Conservation (phyloP, 768 basidiomycete species). For the Boletus coccyginus region DNA sequence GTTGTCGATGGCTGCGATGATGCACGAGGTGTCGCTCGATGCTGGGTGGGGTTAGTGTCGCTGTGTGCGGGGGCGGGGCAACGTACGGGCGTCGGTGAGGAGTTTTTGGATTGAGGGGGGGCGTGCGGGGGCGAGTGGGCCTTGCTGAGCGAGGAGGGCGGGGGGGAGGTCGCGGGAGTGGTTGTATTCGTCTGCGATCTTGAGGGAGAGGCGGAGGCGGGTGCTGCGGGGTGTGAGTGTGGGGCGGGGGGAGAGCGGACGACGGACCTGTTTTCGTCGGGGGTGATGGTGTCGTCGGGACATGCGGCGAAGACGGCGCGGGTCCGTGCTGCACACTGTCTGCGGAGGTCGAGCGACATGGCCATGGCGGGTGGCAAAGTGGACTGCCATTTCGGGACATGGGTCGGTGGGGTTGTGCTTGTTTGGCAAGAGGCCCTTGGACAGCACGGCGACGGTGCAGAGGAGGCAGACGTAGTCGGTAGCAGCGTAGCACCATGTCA, state of each 20-base stretch:
- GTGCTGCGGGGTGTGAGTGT: slow-evolving; percentile 34
- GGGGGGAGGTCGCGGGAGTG: slow-evolving; percentile 84
- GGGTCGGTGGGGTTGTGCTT: slow-evolving; percentile 9
- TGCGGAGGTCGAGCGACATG: slow-evolving; percentile 58
- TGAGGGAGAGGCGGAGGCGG: slow-evolving; percentile 73
- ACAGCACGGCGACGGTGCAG: background rate
- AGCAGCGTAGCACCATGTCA: slow-evolving; percentile 31
- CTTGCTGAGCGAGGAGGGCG: slow-evolving; percentile 77
- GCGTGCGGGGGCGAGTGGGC: slow-evolving; percentile 73
- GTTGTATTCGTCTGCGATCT: slow-evolving; percentile 87
- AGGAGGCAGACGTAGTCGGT: slow-evolving; percentile 6
- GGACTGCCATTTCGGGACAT: slow-evolving; percentile 7
- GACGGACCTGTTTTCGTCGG: slow-evolving; percentile 70
- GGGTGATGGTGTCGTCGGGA: slow-evolving; percentile 55
- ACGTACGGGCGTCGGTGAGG: slow-evolving; percentile 70
- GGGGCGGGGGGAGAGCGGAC: too few relatives aligned
- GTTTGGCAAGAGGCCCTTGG: slow-evolving; percentile 13
- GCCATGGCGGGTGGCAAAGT: background rate
- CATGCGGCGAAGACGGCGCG: slow-evolving; percentile 66
- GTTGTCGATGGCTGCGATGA: slow-evolving; percentile 54
- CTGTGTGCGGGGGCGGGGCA: slow-evolving; percentile 32
- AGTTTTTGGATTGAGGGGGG: slow-evolving; percentile 59
- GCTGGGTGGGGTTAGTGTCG: slow-evolving; percentile 39
- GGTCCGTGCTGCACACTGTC: slow-evolving; percentile 66
- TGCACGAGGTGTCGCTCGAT: too few relatives aligned